Evolutionary conservation across 768 basidiomycete genomes (phyloP).

Genomic region (Lactarius tabidus): DNA sequence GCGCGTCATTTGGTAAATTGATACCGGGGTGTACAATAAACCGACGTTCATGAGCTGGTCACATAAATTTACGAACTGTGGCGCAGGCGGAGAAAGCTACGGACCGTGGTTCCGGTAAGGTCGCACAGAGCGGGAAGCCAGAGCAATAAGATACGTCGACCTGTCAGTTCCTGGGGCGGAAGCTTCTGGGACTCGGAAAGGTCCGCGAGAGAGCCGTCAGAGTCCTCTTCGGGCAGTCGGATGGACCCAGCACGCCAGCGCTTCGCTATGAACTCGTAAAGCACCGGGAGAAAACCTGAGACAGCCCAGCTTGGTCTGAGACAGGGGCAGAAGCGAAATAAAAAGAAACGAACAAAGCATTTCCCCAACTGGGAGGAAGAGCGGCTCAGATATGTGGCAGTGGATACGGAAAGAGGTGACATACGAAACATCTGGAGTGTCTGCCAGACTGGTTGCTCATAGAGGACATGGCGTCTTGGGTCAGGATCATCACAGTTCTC

Average conservation of each 20-base stretch:
- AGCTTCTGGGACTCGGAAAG: slow-evolving; percentile 22
- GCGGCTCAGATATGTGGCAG: slow-evolving; percentile 28
- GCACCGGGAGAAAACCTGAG: slow-evolving; percentile 78
- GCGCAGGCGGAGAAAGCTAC: slow-evolving; percentile 31
- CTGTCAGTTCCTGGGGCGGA: slow-evolving; percentile 47
- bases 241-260: slow-evolving; percentile 46
- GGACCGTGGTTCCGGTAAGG: slow-evolving; percentile 84
- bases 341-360: slow-evolving; percentile 70
- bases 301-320: slow-evolving; percentile 12
- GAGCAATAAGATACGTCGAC: slow-evolving; percentile 69
- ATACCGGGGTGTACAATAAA: slow-evolving; percentile 92
- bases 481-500: slow-evolving; percentile 79
- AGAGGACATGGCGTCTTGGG: slow-evolving; percentile 60
- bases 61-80: slow-evolving; percentile 2
- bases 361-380: slow-evolving; percentile 70
- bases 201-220: slow-evolving; percentile 31
- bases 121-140: slow-evolving; percentile 90
- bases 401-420: slow-evolving; percentile 33
- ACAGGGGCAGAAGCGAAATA: slow-evolving; percentile 13
- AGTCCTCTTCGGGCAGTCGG: slow-evolving; percentile 44
- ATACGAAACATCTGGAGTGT: slow-evolving; percentile 85
- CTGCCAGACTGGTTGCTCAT: slow-evolving; percentile 95
- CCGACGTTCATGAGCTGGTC: slow-evolving; percentile 87
- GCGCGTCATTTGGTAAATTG: slow-evolving; percentile 95
- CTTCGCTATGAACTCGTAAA: slow-evolving; percentile 61